These are phyloP conservation scores for Aspergillus intermedius DNA, from an alignment of 2,329 filamentous ascomycete genomes.

Conservation along the genomic window DNA sequence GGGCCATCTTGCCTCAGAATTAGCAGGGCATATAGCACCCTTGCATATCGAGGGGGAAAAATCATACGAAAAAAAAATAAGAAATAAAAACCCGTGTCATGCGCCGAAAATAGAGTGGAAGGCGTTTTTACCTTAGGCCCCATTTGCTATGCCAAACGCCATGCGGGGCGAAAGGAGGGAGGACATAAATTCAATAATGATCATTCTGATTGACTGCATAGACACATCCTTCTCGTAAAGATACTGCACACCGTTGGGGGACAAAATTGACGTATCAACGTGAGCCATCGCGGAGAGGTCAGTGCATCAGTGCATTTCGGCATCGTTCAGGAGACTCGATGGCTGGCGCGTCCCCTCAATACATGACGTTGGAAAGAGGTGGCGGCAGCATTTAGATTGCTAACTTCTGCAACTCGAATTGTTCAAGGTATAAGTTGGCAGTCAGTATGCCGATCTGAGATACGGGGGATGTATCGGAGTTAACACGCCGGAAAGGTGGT, in stretches of 20 bases:
- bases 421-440: background rate
- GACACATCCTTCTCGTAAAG: background rate
- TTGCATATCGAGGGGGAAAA: conserved; percentile 9
- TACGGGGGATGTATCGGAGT: no score
- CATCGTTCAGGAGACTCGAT: conserved; percentile 5
- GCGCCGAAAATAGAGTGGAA: background rate
- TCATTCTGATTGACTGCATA: background rate
- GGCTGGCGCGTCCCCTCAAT: background rate
- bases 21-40: conserved; percentile 9
- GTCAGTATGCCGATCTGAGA: background rate
- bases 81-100: background rate
- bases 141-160: background rate
- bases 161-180: background rate
- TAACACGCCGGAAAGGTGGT: background rate
- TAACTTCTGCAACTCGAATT: conserved; percentile 1
- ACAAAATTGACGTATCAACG: conserved; percentile 24
- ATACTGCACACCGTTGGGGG: conserved; percentile 5
- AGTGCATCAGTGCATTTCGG: conserved; percentile 6
- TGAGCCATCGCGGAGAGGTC: conserved; percentile 18
- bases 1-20: conserved; percentile 8
- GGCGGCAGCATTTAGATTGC: conserved; percentile 20
- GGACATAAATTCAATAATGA: background rate
- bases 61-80: background rate
- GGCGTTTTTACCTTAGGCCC: background rate
- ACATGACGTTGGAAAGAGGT: conserved; percentile 1